These are phyloP conservation scores for Coemansia pectinata DNA, from an alignment of 192 early-diverging fungal genomes.

Conservation along the genomic window DNA sequence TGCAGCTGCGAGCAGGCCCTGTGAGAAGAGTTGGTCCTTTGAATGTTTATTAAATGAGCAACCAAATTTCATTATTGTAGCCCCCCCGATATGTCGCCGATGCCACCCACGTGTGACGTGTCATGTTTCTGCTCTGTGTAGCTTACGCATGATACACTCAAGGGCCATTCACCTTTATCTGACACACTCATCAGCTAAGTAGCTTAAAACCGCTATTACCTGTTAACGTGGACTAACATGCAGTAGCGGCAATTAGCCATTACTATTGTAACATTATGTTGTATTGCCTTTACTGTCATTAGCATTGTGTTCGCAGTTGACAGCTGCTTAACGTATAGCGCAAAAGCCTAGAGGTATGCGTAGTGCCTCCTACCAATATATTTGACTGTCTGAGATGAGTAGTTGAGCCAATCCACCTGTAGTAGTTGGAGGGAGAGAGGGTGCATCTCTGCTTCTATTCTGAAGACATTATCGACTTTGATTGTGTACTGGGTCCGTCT, in stretches of 20 bases:
- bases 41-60: background rate
- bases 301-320: background rate
- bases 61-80: background rate
- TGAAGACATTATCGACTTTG: background rate
- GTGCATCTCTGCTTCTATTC: background rate
- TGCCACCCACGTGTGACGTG: background rate
- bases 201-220: background rate
- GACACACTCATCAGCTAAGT: background rate
- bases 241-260: background rate
- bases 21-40: background rate
- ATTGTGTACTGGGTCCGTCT: background rate
- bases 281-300: background rate
- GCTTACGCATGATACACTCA: background rate
- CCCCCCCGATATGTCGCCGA: background rate
- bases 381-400: background rate
- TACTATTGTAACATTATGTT: background rate
- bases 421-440: background rate
- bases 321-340: background rate
- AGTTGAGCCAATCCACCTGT: no score
- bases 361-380: background rate
- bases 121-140: background rate
- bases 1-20: background rate
- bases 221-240: background rate
- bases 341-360: background rate
- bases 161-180: background rate